Conservation (phyloP, 108 stramenopile species). For the Skeletonema marinoi region DNA sequence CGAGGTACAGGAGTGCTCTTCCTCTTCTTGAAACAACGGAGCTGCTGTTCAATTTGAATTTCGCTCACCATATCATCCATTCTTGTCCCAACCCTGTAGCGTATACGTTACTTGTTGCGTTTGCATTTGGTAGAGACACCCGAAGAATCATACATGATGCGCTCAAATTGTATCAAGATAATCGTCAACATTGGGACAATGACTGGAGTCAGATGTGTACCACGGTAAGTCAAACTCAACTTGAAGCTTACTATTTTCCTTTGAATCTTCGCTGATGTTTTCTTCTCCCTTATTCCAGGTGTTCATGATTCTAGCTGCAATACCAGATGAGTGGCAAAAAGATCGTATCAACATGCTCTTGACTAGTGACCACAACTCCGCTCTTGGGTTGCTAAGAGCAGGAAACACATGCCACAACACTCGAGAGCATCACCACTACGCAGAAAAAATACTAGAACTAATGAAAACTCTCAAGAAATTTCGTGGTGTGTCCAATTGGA, state of each 20-base stretch:
- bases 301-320: conserved; percentile 57
- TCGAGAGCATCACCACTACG: conserved; percentile 29
- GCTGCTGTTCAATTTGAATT: conserved; percentile 38
- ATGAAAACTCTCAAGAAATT: conserved; percentile 55
- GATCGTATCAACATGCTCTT: conserved; percentile 65
- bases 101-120: conserved; percentile 68
- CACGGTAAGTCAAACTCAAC: conserved; percentile 23
- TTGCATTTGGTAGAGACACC: conserved; percentile 42
- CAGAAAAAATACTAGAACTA: conserved; percentile 64
- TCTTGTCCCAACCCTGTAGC: conserved; percentile 49
- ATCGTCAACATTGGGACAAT: conserved; percentile 54
- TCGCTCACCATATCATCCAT: conserved; percentile 31
- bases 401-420: conserved; percentile 44
- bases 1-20: conserved; percentile 22
- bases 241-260: neutral
- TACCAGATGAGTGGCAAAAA: conserved; percentile 66
- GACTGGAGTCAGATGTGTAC: conserved; percentile 43
- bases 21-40: conserved; percentile 22
- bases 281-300: conserved; percentile 11
- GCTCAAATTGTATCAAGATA: conserved; percentile 49
- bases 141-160: conserved; percentile 43
- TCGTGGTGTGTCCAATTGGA: conserved; percentile 65
- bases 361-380: conserved; percentile 43
- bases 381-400: conserved; percentile 37
- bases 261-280: neutral